phyloP scores from a whole-genome alignment of 306 rosid genomes.

The Castanospermum australe region DNA sequence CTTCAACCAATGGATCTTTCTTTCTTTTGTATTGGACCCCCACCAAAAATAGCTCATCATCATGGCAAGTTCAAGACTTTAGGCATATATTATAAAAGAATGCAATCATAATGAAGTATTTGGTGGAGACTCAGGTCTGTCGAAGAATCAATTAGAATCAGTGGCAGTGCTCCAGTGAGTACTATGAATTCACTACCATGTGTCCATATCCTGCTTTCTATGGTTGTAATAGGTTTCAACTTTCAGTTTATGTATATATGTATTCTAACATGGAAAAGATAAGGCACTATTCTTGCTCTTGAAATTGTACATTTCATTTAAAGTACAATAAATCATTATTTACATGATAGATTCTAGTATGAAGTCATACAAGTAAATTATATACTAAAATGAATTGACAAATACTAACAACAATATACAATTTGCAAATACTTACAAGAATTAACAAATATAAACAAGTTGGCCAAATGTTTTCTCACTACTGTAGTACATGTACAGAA shows the following conservation, averaged over 20 bases:
- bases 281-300: background rate
- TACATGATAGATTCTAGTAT: constrained; percentile 6
- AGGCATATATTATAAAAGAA: background rate
- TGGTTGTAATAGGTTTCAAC: background rate
- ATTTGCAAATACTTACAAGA: background rate
- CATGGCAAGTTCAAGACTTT: background rate
- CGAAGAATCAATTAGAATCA: background rate
- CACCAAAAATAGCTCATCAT: too few relatives aligned
- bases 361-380: constrained; percentile 26
- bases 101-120: background rate
- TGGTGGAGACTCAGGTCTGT: background rate
- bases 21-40: too few relatives aligned
- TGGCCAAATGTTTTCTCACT: constrained; percentile 58
- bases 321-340: constrained; percentile 22
- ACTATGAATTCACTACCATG: background rate
- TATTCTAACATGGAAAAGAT: background rate
- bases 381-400: constrained; percentile 28
- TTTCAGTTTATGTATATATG: background rate
- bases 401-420: constrained; percentile 7
- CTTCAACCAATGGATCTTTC: too few relatives aligned
- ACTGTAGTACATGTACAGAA: constrained; percentile 61
- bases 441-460: constrained; percentile 17
- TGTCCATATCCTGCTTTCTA: background rate
- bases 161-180: background rate
- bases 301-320: constrained; percentile 17